Percentiles rank a stretch among this genome's conserved stretches.
phyloP scores from a whole-genome alignment of 2,329 filamentous ascomycete genomes.

The Nannizzia gypsea region DNA sequence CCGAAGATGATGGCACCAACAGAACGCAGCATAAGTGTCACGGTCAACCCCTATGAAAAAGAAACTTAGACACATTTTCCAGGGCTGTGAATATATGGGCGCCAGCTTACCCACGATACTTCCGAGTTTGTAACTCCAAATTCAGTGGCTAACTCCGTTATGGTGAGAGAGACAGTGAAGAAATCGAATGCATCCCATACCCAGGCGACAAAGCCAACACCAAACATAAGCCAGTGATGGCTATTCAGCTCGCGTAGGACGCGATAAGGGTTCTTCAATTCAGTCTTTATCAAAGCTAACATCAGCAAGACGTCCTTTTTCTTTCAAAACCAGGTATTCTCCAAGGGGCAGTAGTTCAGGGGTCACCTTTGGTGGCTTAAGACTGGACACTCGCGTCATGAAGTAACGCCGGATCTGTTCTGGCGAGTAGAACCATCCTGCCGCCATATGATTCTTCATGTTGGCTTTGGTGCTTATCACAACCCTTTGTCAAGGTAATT shows the following conservation, averaged over 20 bases:
- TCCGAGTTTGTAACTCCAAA: slow-evolving; percentile 46
- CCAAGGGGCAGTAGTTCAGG: background rate
- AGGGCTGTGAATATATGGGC: slow-evolving; percentile 14
- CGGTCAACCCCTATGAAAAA: slow-evolving; percentile 31
- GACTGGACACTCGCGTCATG: slow-evolving; percentile 23
- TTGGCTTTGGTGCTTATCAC: background rate
- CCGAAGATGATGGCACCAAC: slow-evolving; percentile 50
- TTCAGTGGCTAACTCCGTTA: slow-evolving; percentile 40
- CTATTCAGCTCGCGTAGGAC: slow-evolving; percentile 40
- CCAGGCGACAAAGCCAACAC: slow-evolving; percentile 38
- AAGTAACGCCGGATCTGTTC: slow-evolving; percentile 25
- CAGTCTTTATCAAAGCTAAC: background rate
- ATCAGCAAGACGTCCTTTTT: background rate
- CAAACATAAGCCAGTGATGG: slow-evolving; percentile 50
- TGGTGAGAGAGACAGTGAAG: slow-evolving; percentile 49
- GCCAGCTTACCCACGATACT: slow-evolving; percentile 46
- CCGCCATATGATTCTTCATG: slow-evolving; percentile 25
- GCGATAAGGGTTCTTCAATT: slow-evolving; percentile 38
- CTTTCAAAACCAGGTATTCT: background rate
- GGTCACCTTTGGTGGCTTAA: slow-evolving; percentile 22
- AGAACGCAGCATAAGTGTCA: slow-evolving; percentile 50
- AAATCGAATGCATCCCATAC: slow-evolving; percentile 50
- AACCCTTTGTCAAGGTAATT: background rate
- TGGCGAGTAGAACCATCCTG: slow-evolving; percentile 25
- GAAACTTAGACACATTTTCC: slow-evolving; percentile 13